Base-by-base conservation (phyloP, 2,329 filamentous ascomycete species). In the Paecilomyces formosus region DNA sequence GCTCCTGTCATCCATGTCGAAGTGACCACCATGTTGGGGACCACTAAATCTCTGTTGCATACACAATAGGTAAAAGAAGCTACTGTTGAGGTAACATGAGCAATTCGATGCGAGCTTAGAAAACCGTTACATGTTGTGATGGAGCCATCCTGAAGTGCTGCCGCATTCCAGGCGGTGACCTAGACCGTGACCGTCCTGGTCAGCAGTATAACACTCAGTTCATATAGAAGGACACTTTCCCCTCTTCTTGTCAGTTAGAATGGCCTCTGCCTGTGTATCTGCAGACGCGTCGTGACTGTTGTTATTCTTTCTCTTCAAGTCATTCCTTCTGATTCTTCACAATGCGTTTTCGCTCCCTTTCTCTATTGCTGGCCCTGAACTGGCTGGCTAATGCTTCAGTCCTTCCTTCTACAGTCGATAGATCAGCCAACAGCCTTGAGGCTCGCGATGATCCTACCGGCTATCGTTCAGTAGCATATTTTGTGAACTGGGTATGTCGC, bases 401-500 rank as follows among this genome's bases (percentile, higher is more conserved):
- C n/a, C 21, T 55, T 56, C 50, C 56, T 15, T 55, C 49, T 45
- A 30, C 22, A 21, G 33, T 15, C 15, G n/a, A 49, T n/a, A 30
- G 49, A n/a, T 33, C 18, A 2, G 30, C 28, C 15, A 3, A 22
- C 2, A 35, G 54, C 21, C 55, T 54, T n/a, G 39, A 51, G 21
- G 49, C 56, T 49, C 33, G 54, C 3, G 49, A 15, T 54, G 57
- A 54, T 56, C 9, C 53, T 30, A 35, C 53, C 8, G 64, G 65
- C 13, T 69, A 64, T 52, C 67, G 69, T 39, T 73, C 75, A 3
- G 73, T 79, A 33, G 74, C 72, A 28, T 79, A 79, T 64, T 79
- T 74, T 62, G 76, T 77, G 30, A 78, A 79, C 62, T 79, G 76
- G 77, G 77, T 76, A 50, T 52, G 67, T 24, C 13, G 50, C 21